phyloP scores from a whole-genome alignment of 1,139 yeast species.

The Meyerozyma athensensis region DNA sequence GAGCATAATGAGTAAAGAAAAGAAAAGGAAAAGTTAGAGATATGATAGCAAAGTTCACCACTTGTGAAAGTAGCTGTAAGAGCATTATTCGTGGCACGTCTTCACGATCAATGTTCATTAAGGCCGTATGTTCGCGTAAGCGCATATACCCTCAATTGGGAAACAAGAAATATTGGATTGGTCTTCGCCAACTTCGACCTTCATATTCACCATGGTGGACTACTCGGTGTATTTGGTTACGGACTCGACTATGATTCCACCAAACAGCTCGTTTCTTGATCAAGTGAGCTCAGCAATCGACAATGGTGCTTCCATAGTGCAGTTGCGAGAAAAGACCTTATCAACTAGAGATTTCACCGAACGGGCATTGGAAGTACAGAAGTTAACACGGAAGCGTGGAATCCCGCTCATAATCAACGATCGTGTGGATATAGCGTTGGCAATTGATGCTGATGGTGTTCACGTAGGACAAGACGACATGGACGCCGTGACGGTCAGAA shows the following conservation, averaged over 20 bases:
- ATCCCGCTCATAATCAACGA: constrained; percentile 87
- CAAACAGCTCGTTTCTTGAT: constrained; percentile 49
- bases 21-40: background rate
- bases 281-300: constrained; percentile 61
- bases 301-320: constrained; percentile 78
- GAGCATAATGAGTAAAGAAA: no score
- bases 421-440: constrained; percentile 84
- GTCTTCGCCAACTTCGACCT: no score
- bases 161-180: no score
- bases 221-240: constrained; percentile 76
- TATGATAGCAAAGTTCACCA: background rate
- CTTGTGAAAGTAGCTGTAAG: background rate
- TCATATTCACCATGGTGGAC: constrained; percentile 37
- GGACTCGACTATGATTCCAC: constrained; percentile 73
- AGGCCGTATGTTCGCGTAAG: background rate
- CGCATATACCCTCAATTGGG: no score
- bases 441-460: constrained; percentile 86
- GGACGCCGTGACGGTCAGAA: constrained; percentile 57
- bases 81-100: background rate
- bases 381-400: constrained; percentile 50
- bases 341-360: constrained; percentile 66
- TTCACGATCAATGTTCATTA: no score
- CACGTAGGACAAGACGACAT: constrained; percentile 95
- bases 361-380: constrained; percentile 58
- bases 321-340: constrained; percentile 73